These are phyloP conservation scores for Pleurotus ostreatus DNA, from an alignment of 768 basidiomycete species.

Conservation along the genomic window DNA sequence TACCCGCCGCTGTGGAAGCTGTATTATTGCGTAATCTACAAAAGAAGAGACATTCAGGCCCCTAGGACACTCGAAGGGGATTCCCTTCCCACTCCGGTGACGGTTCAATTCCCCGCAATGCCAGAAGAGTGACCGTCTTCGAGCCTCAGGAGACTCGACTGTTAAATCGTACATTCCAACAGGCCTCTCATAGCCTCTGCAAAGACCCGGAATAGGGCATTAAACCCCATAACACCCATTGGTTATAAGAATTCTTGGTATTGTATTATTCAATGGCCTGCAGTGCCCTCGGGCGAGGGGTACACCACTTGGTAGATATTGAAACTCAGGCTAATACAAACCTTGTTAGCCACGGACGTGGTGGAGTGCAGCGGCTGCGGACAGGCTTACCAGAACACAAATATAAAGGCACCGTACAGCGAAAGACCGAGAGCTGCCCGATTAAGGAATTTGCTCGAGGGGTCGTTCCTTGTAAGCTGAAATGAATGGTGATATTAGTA, in stretches of 20 bases:
- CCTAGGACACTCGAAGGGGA: too few species aligned
- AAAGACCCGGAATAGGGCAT: too few species aligned
- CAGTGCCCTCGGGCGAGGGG: conserved; percentile 18
- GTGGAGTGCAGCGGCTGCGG: conserved; percentile 10
- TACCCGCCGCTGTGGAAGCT: too few species aligned
- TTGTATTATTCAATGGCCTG: conserved; percentile 14
- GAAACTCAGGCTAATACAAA: conserved; percentile 56
- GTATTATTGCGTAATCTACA: too few species aligned
- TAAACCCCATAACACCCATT: too few species aligned
- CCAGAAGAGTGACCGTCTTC: too few species aligned
- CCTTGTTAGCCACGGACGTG: background rate
- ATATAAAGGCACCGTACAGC: conserved; percentile 73
- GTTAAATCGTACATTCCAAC: too few species aligned
- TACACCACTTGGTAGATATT: conserved; percentile 68
- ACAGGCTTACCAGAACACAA: conserved; percentile 77
- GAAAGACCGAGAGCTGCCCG: conserved; percentile 62
- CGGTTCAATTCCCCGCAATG: too few species aligned
- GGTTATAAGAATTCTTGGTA: background rate
- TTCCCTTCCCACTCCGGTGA: too few species aligned
- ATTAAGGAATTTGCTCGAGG: conserved; percentile 44
- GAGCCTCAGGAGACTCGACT: too few species aligned
- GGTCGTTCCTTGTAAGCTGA: conserved; percentile 69
- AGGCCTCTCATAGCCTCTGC: too few species aligned
- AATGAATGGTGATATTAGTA: conserved; percentile 7
- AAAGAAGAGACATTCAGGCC: too few species aligned